Conservation (phyloP, 257 asterid genomes). For the Scutellaria barbata region DNA sequence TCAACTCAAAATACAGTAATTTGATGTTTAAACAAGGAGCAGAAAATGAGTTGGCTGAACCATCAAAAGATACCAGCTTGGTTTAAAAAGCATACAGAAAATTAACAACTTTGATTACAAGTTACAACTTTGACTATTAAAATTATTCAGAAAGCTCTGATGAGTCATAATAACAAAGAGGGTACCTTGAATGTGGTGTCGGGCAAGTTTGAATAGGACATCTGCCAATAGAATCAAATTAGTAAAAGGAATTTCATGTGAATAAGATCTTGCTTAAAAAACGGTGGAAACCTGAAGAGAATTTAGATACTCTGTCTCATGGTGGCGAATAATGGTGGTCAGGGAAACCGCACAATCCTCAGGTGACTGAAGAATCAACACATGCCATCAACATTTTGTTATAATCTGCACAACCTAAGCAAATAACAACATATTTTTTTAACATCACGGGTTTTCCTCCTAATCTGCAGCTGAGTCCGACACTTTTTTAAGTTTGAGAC, state of each 20-base stretch:
- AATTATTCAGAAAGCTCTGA: background rate
- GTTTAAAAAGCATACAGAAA: slow-evolving; percentile 1
- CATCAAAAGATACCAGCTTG: slow-evolving; percentile 11
- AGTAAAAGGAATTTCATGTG: slow-evolving; percentile 6
- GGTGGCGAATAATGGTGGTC: slow-evolving; percentile 79
- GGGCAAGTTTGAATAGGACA: slow-evolving; percentile 72
- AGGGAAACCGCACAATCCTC: slow-evolving; percentile 82
- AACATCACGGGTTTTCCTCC: slow-evolving; percentile 21
- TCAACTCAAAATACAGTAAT: too few relatives aligned
- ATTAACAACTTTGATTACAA: background rate
- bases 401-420: slow-evolving; percentile 34
- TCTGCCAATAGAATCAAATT: slow-evolving; percentile 56
- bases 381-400: slow-evolving; percentile 31
- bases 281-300: slow-evolving; percentile 71
- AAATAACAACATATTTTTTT: slow-evolving; percentile 28
- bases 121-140: background rate
- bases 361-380: slow-evolving; percentile 64
- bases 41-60: background rate
- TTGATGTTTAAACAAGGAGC: too few relatives aligned
- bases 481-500: slow-evolving; percentile 8
- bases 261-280: slow-evolving; percentile 24
- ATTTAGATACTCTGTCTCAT: slow-evolving; percentile 81
- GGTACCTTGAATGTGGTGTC: slow-evolving; percentile 97
- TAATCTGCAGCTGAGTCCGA: slow-evolving; percentile 21
- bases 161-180: slow-evolving; percentile 13